Base-by-base conservation (phyloP, 2,329 filamentous ascomycete species). In the Diaporthe ilicicola region DNA sequence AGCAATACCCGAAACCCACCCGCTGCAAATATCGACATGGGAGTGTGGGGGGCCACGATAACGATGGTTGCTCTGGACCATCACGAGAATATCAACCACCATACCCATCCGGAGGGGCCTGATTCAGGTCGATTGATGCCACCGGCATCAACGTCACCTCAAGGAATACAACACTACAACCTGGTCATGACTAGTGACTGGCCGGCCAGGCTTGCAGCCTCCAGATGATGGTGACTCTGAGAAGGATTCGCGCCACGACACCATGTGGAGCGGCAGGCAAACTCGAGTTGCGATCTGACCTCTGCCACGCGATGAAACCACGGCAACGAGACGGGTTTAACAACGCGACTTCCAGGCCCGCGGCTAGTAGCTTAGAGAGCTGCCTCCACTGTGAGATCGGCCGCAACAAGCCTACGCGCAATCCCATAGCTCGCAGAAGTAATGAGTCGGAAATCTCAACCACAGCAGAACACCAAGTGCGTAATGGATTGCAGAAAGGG, bases 181-280 rank as follows among this genome's bases (percentile, higher is more conserved):
- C 27, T 19, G 59, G 29, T 27, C 59, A 64, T 64, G 59, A 64
- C 59, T 64, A 64, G 59, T 44, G 59, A 64, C 44, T 37, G 29
- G 17, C n/a, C n/a, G 48, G 32, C 53, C 59, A 50, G n/a, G 44
- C 44, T 50, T 37, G 44, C 59, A 42, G 29, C 59, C 44, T 12
- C 50, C 3, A 48, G 29, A 50, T 50, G 59, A 24, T 64, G 44
- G 24, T 24, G 42, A 42, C 42, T 56, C 19, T 64, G n/a, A 50
- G 44, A 19, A 64, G 59, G 59, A 64, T 64, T 50, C 59, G 22
- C 42, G 59, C 59, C 59, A 64, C 59, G 59, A 62, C 56, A 48
- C 24, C 56, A 48, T 19, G 9, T 9, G 17, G 19, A 27, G 44
- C 59, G 59, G 59, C 59, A 64, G 59, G 59, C 59, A 64, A 64